Conservation (phyloP, 2,329 filamentous ascomycete genomes). For the Teratosphaeria viscida region DNA sequence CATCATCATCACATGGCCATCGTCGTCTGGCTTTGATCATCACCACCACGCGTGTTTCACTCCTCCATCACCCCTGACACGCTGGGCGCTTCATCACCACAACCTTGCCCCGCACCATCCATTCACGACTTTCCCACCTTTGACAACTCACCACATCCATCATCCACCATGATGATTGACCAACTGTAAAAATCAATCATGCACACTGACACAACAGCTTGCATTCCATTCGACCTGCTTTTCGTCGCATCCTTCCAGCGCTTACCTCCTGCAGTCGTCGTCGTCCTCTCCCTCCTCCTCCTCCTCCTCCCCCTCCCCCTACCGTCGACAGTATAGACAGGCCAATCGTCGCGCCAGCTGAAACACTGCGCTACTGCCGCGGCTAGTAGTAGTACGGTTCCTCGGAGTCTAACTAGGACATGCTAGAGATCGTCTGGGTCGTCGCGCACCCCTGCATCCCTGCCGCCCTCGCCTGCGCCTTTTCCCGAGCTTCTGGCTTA, state of each 20-base stretch:
- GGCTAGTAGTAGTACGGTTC: neutral
- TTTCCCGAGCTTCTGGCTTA: neutral
- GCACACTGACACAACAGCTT: neutral
- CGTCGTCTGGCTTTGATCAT: neutral
- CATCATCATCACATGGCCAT: neutral
- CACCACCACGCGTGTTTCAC: neutral
- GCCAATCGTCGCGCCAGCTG: neutral
- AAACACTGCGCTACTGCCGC: neutral
- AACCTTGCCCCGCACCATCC: neutral
- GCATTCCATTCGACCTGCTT: neutral
- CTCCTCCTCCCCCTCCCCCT: too few relatives aligned
- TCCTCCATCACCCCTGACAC: neutral
- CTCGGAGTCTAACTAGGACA: neutral
- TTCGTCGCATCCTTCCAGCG: neutral
- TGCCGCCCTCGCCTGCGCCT: neutral
- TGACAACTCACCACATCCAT: neutral
- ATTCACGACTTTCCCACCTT: neutral
- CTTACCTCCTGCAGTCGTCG: too few relatives aligned
- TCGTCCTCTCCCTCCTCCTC: too few relatives aligned
- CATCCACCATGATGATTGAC: too few relatives aligned
- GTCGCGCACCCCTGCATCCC: neutral
- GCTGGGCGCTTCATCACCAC: neutral
- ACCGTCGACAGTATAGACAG: too few relatives aligned
- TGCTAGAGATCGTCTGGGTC: neutral
- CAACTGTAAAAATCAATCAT: too few relatives aligned